Evolutionary conservation across 2,329 filamentous ascomycete species (phyloP).

Genomic region (Spiromastix sp.): DNA sequence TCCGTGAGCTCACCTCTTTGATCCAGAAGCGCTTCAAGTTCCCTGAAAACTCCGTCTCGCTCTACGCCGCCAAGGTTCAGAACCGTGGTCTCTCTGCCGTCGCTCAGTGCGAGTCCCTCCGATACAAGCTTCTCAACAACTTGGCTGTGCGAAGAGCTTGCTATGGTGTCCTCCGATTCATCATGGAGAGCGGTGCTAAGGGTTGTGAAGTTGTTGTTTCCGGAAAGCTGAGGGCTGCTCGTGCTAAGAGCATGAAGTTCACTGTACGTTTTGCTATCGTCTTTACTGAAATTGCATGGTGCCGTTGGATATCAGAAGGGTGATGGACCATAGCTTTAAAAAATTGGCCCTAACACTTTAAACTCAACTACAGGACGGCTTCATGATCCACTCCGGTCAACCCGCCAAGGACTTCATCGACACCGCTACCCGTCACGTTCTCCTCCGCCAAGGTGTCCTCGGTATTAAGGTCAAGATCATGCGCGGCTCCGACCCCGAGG

Average conservation of each 20-base stretch:
- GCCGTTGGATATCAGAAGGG: not conserved
- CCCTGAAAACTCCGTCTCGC: constrained; percentile 99
- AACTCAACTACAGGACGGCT: constrained; percentile 82
- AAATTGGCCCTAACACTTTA: too few relatives aligned
- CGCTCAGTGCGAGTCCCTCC: constrained; percentile 99
- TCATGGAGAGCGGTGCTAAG: constrained; percentile 99
- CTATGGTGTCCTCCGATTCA: constrained; percentile 99
- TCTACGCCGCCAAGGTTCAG: constrained; percentile 99
- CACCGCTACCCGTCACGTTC: constrained; percentile 94
- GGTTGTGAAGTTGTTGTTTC: constrained; percentile 99
- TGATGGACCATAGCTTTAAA: too few relatives aligned
- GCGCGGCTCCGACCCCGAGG: constrained; percentile 98
- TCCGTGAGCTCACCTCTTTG: constrained; percentile 98
- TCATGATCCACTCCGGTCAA: constrained; percentile 99
- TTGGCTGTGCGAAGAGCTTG: constrained; percentile 96
- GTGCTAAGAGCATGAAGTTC: constrained; percentile 99
- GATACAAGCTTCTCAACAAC: constrained; percentile 99
- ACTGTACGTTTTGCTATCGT: constrained; percentile 52
- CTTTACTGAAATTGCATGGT: not conserved
- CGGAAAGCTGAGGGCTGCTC: constrained; percentile 95
- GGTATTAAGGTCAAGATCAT: constrained; percentile 99
- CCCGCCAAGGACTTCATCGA: constrained; percentile 99
- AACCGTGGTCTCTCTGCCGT: constrained; percentile 99
- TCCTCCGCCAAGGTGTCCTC: constrained; percentile 98
- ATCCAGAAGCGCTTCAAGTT: constrained; percentile 99